Percentiles rank a stretch among this genome's conserved stretches.
phyloP scores from a whole-genome alignment of 495 filamentous ascomycete genomes.

The Podospora sp. region DNA sequence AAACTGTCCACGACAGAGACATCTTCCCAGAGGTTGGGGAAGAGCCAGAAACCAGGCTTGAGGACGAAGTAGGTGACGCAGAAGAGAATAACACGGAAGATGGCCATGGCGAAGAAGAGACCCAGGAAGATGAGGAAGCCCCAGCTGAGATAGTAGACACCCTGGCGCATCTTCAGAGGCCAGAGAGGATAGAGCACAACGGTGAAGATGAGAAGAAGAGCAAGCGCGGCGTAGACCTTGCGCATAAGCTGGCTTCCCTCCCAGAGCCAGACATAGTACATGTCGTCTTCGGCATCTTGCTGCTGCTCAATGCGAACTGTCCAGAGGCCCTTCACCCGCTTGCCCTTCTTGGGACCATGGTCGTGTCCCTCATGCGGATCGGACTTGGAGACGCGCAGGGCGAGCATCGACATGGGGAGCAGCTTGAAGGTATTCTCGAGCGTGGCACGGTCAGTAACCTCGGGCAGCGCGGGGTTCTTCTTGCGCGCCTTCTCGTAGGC shows the following conservation, averaged over 20 bases:
- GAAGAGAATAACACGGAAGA: constrained; percentile 95
- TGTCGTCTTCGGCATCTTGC: constrained; percentile 85
- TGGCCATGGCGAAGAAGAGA: constrained; percentile 96
- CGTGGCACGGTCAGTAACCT: constrained; percentile 80
- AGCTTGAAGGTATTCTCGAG: constrained; percentile 94
- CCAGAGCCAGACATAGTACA: constrained; percentile 97
- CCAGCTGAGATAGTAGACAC: constrained; percentile 98
- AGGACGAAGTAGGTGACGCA: constrained; percentile 83
- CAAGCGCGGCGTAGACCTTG: constrained; percentile 84
- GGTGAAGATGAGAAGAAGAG: constrained; percentile 77
- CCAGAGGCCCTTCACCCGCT: constrained; percentile 94
- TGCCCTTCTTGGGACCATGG: constrained; percentile 67
- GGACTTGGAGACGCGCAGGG: constrained; percentile 83
- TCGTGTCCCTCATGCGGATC: constrained; percentile 77
- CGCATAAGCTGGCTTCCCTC: constrained; percentile 92
- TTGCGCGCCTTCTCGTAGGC: constrained; percentile 83
- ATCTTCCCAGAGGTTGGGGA: constrained; percentile 97
- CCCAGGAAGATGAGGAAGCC: constrained; percentile 89
- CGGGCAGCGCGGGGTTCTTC: constrained; percentile 88
- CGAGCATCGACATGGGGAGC: constrained; percentile 91
- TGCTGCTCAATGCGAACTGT: constrained; percentile 96
- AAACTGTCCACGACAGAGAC: constrained; percentile 99
- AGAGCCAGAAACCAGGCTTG: constrained; percentile 92
- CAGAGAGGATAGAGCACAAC: constrained; percentile 96
- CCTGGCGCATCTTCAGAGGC: constrained; percentile 86